phyloP scores from a whole-genome alignment of 2,329 filamentous ascomycete genomes.

The Aureobasidium sp. region DNA sequence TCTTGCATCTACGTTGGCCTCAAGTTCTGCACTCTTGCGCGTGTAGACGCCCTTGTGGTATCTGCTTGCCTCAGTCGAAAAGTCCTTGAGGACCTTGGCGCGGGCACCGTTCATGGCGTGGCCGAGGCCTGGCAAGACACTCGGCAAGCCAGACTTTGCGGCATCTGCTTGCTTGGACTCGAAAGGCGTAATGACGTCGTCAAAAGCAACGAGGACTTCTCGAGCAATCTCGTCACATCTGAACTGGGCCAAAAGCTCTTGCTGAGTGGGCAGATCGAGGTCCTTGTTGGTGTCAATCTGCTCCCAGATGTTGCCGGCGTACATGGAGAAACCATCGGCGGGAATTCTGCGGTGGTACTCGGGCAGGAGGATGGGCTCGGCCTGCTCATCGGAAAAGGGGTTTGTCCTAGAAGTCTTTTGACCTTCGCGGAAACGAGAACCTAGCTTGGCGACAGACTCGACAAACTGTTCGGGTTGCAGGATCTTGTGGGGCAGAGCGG shows the following conservation, averaged over 20 bases:
- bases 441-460: constrained; percentile 70
- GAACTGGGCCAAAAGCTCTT: constrained; percentile 94
- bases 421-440: constrained; percentile 73
- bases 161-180: constrained; percentile 79
- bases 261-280: constrained; percentile 89
- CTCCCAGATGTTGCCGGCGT: constrained; percentile 92
- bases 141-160: constrained; percentile 62
- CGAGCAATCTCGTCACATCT: constrained; percentile 93
- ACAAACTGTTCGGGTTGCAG: constrained; percentile 89
- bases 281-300: constrained; percentile 99
- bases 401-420: constrained; percentile 41
- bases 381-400: constrained; percentile 62
- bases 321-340: constrained; percentile 91
- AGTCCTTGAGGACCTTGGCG: constrained; percentile 67
- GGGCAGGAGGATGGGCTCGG: constrained; percentile 76
- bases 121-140: constrained; percentile 70
- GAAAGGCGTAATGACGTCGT: constrained; percentile 70
- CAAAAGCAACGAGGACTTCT: constrained; percentile 79
- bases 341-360: constrained; percentile 95
- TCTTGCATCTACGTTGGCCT: constrained; percentile 77
- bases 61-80: constrained; percentile 81
- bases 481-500: constrained; percentile 92
- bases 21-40: constrained; percentile 77
- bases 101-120: constrained; percentile 65
- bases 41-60: constrained; percentile 96